phyloP scores from a whole-genome alignment of 2,329 filamentous ascomycete species.

The Gliomastix tumulicola region DNA sequence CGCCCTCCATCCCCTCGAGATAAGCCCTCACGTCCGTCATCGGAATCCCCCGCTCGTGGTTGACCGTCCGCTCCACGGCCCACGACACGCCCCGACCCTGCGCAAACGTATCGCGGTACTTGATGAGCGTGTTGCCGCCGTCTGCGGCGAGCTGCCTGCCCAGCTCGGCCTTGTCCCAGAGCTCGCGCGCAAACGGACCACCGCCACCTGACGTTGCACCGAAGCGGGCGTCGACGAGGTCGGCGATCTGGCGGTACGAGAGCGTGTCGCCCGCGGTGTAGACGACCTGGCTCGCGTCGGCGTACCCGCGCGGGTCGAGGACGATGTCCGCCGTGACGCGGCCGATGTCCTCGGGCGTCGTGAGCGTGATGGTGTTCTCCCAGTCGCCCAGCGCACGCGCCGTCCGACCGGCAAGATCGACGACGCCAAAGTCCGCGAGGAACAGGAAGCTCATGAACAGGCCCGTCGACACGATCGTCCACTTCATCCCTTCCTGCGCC shows the following conservation, averaged over 20 bases:
- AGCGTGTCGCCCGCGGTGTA: conserved; percentile 58
- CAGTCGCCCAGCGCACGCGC: conserved; percentile 53
- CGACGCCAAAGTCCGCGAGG: conserved; percentile 53
- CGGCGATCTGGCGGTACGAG: conserved; percentile 46
- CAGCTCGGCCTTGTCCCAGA: conserved; percentile 40
- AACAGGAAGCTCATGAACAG: conserved; percentile 68
- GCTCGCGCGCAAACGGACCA: conserved; percentile 33
- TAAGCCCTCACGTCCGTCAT: conserved; percentile 34
- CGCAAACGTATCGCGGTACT: conserved; percentile 57
- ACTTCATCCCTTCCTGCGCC: conserved; percentile 38
- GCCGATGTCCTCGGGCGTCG: conserved; percentile 58
- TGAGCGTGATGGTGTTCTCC: conserved; percentile 56
- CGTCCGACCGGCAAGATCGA: conserved; percentile 34
- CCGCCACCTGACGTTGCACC: conserved; percentile 10
- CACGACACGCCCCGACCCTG: conserved; percentile 52
- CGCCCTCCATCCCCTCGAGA: conserved; percentile 15
- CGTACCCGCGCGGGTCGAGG: conserved; percentile 25
- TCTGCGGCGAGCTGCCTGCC: conserved; percentile 35
- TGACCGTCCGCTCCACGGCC: conserved; percentile 46
- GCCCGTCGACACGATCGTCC: conserved; percentile 62
- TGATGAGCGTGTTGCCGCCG: conserved; percentile 41
- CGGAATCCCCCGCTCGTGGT: conserved; percentile 37
- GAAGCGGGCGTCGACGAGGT: conserved; percentile 38
- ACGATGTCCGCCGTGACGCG: conserved; percentile 49
- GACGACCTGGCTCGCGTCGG: conserved; percentile 33